Evolutionary conservation across 352 stramenopile genomes (phyloP).

Genomic region (Globisporangium canariense): DNA sequence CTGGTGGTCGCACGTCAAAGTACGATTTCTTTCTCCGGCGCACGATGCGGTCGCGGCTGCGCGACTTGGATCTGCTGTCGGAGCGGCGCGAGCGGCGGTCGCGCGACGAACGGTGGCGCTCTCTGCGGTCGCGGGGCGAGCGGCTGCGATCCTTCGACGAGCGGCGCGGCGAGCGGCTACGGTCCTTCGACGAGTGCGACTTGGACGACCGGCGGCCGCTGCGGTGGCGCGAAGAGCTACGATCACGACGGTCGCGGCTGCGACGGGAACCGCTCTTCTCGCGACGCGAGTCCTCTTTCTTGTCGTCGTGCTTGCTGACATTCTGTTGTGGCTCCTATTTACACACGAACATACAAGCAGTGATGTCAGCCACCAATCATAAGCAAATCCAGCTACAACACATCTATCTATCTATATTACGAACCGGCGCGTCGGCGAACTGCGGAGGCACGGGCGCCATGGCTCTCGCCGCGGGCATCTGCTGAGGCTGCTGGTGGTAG

Average conservation of each 20-base stretch:
- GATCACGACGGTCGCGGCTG: not conserved
- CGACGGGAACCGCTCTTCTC: conserved; percentile 10
- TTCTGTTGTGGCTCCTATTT: conserved; percentile 1
- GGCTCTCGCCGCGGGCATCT: not conserved
- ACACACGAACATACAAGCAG: not conserved
- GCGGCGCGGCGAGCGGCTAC: not conserved
- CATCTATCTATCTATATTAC: not conserved
- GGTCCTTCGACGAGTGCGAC: conserved; percentile 22
- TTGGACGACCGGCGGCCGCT: conserved; percentile 32
- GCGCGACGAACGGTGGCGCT: conserved; percentile 5
- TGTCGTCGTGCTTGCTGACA: conserved; percentile 4
- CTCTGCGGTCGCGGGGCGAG: conserved; percentile 18
- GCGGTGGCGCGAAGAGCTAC: conserved; percentile 14
- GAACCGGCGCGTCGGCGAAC: conserved; percentile 61
- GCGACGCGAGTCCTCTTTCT: conserved; percentile 10
- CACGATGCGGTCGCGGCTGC: conserved; percentile 41
- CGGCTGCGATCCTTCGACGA: conserved; percentile 14
- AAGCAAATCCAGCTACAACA: too few species aligned
- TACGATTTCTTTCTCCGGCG: conserved; percentile 73
- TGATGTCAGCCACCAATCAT: too few species aligned
- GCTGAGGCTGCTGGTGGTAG: conserved; percentile 13
- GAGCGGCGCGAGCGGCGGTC: conserved; percentile 36
- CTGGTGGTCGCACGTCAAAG: conserved; percentile 78
- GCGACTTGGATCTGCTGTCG: conserved; percentile 32
- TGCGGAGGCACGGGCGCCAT: conserved; percentile 30